phyloP scores from a whole-genome alignment of 345 rosid genomes.

The Cochlearia excelsa region DNA sequence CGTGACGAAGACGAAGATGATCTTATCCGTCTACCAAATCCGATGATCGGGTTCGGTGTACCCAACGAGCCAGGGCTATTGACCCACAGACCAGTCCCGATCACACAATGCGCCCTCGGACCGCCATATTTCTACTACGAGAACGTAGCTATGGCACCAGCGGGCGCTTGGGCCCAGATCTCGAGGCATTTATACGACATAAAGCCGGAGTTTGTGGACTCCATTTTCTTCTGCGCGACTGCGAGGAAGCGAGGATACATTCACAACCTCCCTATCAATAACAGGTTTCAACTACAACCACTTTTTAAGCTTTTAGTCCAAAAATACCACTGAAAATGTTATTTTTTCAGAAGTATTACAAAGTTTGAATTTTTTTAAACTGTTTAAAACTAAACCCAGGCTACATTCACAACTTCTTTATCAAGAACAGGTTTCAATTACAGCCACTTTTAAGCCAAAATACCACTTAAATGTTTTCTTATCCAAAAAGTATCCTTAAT shows the following conservation, averaged over 20 bases:
- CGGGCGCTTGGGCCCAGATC: constrained; percentile 36
- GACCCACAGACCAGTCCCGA: constrained; percentile 14
- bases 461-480: no score
- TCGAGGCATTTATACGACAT: constrained; percentile 26
- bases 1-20: neutral
- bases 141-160: constrained; percentile 32
- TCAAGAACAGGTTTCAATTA: no score
- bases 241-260: constrained; percentile 40
- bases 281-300: constrained; percentile 31
- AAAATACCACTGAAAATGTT: no score
- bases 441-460: no score
- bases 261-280: constrained; percentile 39
- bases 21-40: constrained; percentile 21
- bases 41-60: constrained; percentile 40
- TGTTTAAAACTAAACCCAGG: no score
- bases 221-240: constrained; percentile 7
- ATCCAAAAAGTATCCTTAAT: no score
- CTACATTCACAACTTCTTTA: no score
- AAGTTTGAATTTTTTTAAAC: no score
- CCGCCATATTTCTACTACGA: constrained; percentile 37
- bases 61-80: constrained; percentile 6
- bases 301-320: no score
- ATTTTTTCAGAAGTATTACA: no score
- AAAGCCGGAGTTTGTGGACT: constrained; percentile 39
- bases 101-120: constrained; percentile 17